Base-by-base conservation (phyloP, 2,329 filamentous ascomycete genomes). In the Phyllosticta paracitricarpa region DNA sequence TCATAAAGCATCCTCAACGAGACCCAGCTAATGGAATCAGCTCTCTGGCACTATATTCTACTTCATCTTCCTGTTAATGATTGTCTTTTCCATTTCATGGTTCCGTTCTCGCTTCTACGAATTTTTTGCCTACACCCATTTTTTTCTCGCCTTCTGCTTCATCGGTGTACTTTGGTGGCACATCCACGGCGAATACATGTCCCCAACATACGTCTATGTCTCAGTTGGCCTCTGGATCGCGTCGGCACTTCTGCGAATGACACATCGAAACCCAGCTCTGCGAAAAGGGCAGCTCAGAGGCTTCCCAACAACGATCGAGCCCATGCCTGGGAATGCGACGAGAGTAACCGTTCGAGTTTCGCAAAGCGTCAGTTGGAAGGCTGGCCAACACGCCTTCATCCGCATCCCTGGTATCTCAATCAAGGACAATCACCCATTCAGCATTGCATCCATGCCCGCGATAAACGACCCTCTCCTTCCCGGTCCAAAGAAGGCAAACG, bases 361-460 rank as follows among this genome's bases (percentile, higher is more conserved):
- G 4, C 58, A 33, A 10, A 57, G 57, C 2, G 62, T 68, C 3
- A 64, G 26, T 8, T 71, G 68, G 64, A 64, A 58, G 79, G 63
- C 84, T 81, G 72, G 85, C 82, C 78, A 87, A 81, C 69, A 87
- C 84, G 83, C 85, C 81, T 67, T 67, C 61, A 53, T 73, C 12
- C 67, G 70, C 24, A 66, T 73, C 22, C 68, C 67, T 5, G 24
- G 55, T 14, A 51, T 72, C 12, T 61, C 57, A 9, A 4, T 51
- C 10, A 48, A 70, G 0, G 68, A 66, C 28, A 70, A 69, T 58
- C 68, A 72, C 61, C 71, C 71, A 4, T 72, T 72, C 59, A 70
- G 67, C 5, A 71, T 73, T 33, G 66, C 67, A 2, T 68, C 64
- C n/a, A 61, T 65, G n/a, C 65, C 65, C 9, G n/a, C 52, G 2